Base-by-base conservation (phyloP, 805 yeast species). In the Saccharomycopsis fermentans region DNA sequence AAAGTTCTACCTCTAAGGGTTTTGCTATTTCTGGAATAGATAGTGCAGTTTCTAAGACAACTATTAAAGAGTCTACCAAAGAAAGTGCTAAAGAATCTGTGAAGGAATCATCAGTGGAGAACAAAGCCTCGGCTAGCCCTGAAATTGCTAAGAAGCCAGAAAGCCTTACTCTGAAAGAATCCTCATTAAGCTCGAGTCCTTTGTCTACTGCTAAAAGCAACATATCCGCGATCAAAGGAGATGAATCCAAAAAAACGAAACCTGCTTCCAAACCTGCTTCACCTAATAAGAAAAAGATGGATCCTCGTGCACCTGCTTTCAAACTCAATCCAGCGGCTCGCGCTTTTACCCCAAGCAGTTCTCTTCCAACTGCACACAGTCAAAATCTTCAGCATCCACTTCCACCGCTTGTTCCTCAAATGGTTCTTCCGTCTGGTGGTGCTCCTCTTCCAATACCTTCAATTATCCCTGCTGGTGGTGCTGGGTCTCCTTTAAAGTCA, bases 321-420 rank as follows among this genome's bases (percentile, higher is more conserved):
- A 85, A 82, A 70, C 80, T 85, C 68, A 85, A 84, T 68, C 86
- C 88, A 14, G 79, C 81, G 62, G 87, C 87, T 16, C 83, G 82
- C 11, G 77, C 83, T 2, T 85, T 84, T 65, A 78, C 87, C 9
- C 87, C 89, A 16, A 54, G 58, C n/a, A 21, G 32, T 6, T 43
- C 50, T 43, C 50, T 51, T 47, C 63, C 50, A 65, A 66, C 40
- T 34, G 59, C 17, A 58, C 59, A 43, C 24, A 43, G 26, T 43
- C 50, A 43, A 6, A 27, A 43, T 43, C 29, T 43, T 11, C 50
- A 19, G 24, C 50, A 43, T 43, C 50, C 50, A 8, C 29, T 43
- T 16, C 50, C 50, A 43, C 50, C 50, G 12, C 50, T 43, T 43
- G 50, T 43, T 3, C 50, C 50, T 21, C 50, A 43, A 21, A 43